Base-by-base conservation (phyloP, 2,329 filamentous ascomycete genomes). In the Colletotrichum liriopes region DNA sequence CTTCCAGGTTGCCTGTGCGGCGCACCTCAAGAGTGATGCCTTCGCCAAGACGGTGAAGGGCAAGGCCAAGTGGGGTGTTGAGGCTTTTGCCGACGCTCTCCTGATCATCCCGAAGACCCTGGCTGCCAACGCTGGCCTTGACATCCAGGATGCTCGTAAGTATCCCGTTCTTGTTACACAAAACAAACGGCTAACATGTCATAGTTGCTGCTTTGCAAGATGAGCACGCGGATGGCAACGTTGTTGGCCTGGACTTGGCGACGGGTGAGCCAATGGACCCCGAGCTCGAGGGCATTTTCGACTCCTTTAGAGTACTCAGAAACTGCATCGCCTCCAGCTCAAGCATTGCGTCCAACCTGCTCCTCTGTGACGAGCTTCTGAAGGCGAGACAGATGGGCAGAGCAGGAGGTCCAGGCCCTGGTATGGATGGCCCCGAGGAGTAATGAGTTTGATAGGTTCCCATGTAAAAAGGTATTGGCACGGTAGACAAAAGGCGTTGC, bases 61-160 rank as follows among this genome's bases (percentile, higher is more conserved):
- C 79, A 99, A 99, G 88, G 94, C 96, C 51, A 98, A 98, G 86
- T 98, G 91, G 89, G 96, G 96, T 81, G 95, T 99, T 9, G 91
- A 93, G 76, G 96, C 96, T 9, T 99, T 99, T 82, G 94, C 96
- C 9, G 96, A 99, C 83, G 96, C 96, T 65, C 89, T 99, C 56
- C 88, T 99, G 74, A 89, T 99, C 78, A 98, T 99, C 79, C 96
- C 96, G 78, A 99, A 99, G 90, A 98, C 95, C 2, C 88, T 99
- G 75, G 96, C 96, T 56, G 95, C 95, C 76, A 99, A 99, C 81
- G 94, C 94, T 64, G 96, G 96, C 72, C 95, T 98, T 78, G 96
- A 99, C 80, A 94, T 99, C 74, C 96, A 99, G 84, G 96, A 99
- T 85, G 93, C 95, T 76, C 86, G 94, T 96, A 88, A 89, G 93